Evolutionary conservation across 306 rosid genomes (phyloP).

Genomic region (Biancaea sappan): DNA sequence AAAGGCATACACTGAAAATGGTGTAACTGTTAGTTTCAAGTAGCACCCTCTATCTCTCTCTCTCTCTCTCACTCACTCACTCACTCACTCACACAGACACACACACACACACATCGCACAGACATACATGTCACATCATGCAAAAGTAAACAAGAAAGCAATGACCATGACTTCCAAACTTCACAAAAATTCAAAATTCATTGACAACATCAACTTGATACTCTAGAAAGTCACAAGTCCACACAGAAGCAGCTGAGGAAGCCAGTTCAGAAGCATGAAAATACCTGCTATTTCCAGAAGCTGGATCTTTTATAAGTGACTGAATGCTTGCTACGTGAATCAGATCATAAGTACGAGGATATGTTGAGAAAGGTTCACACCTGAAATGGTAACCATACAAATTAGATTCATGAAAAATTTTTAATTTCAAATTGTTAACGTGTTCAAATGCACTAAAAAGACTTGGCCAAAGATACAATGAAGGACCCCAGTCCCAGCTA

Average conservation of each 20-base stretch:
- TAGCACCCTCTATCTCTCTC: too few species aligned
- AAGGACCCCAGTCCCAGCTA: too few species aligned
- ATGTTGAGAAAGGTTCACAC: conserved; percentile 99
- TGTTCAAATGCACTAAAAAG: background rate
- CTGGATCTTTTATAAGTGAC: conserved; percentile 73
- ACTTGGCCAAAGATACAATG: background rate
- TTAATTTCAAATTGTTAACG: conserved; percentile 5
- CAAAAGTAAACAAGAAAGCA: background rate
- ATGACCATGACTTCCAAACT: background rate
- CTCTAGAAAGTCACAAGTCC: background rate
- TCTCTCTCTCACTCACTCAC: too few species aligned
- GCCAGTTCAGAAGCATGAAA: background rate
- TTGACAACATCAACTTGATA: background rate
- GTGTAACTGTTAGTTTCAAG: background rate
- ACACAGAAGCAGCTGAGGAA: too few species aligned
- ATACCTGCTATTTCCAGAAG: conserved; percentile 76
- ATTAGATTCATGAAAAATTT: conserved; percentile 33
- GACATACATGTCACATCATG: too few species aligned
- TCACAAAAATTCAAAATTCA: background rate
- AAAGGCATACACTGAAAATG: background rate
- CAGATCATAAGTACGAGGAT: conserved; percentile 91
- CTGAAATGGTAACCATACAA: conserved; percentile 50
- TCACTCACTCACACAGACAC: too few species aligned
- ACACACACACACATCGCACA: too few species aligned
- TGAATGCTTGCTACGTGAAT: conserved; percentile 81